Conservation (phyloP, 1,284 basidiomycete species). For the Pseudozyma sp. region DNA sequence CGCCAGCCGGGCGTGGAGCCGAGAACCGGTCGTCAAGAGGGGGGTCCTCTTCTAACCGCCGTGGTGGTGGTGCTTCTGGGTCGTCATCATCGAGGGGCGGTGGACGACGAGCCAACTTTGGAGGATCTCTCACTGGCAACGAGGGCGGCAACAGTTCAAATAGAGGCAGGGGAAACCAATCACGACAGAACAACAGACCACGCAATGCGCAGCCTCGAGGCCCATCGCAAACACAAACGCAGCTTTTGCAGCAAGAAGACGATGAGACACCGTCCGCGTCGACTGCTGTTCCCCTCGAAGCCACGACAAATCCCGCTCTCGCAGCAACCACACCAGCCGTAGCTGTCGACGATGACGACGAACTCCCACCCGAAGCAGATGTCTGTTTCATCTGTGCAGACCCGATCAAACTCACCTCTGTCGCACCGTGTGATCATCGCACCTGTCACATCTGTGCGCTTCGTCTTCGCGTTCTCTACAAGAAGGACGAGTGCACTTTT, state of each 20-base stretch:
- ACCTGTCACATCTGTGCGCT: conserved; percentile 93
- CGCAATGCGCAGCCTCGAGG: background rate
- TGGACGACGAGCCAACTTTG: conserved; percentile 51
- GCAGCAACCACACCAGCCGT: background rate
- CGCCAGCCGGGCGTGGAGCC: conserved; percentile 6
- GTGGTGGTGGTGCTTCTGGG: conserved; percentile 6
- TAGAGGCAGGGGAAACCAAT: conserved; percentile 3
- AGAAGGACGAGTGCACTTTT: conserved; percentile 86
- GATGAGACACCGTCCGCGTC: background rate
- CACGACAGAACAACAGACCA: conserved; percentile 12
- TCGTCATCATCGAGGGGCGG: conserved; percentile 23
- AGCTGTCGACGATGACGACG: conserved; percentile 69
- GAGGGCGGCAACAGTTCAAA: background rate
- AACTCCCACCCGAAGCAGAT: conserved; percentile 63
- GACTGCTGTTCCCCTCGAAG: background rate
- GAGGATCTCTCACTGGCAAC: conserved; percentile 41
- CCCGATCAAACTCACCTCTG: conserved; percentile 86
- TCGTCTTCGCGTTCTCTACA: conserved; percentile 91
- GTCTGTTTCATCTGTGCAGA: conserved; percentile 97
- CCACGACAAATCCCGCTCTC: background rate
- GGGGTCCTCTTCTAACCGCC: conserved; percentile 13
- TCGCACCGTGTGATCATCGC: conserved; percentile 90
- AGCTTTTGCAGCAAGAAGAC: background rate
- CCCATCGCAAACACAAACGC: background rate
- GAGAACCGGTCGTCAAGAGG: conserved; percentile 16